These are phyloP conservation scores for Sporisorium sorghi DNA, from an alignment of 1,284 basidiomycete genomes.

Conservation along the genomic window DNA sequence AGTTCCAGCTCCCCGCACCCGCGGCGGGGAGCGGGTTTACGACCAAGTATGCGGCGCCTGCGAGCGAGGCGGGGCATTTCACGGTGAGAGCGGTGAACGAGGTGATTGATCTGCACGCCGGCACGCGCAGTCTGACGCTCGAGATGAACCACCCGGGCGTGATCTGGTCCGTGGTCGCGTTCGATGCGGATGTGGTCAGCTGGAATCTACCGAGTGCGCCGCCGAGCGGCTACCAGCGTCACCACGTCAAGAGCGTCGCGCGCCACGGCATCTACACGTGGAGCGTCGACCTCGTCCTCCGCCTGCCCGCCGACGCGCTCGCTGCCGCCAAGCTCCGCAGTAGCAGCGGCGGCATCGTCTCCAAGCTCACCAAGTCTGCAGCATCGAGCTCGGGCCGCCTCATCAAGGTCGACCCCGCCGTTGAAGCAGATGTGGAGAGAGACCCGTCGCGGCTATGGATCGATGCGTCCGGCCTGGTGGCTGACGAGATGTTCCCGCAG, in stretches of 20 bases:
- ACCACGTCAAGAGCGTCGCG: conserved; percentile 90
- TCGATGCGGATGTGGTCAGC: conserved; percentile 87
- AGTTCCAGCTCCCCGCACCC: conserved; percentile 75
- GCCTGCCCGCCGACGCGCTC: conserved; percentile 69
- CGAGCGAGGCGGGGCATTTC: conserved; percentile 71
- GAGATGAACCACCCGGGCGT: conserved; percentile 83
- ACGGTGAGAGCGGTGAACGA: conserved; percentile 77
- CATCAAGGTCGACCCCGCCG: conserved; percentile 10
- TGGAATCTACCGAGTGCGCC: conserved; percentile 77
- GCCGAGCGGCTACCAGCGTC: conserved; percentile 75
- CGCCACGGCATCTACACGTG: conserved; percentile 82
- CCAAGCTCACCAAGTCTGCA: conserved; percentile 16
- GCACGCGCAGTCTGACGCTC: conserved; percentile 79
- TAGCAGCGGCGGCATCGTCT: conserved; percentile 1
- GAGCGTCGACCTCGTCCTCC: conserved; percentile 78
- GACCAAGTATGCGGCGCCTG: conserved; percentile 43
- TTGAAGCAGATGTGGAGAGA: conserved; percentile 4
- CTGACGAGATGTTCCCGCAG: conserved; percentile 62
- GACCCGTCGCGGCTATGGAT: conserved; percentile 55
- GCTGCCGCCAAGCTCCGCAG: conserved; percentile 16
- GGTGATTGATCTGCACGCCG: conserved; percentile 74
- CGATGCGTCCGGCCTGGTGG: conserved; percentile 54
- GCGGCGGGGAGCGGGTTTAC: conserved; percentile 24
- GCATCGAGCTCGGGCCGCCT: conserved; percentile 18
- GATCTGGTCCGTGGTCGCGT: conserved; percentile 91